phyloP scores from a whole-genome alignment of 108 stramenopile genomes.

The Cyclotella cryptica region DNA sequence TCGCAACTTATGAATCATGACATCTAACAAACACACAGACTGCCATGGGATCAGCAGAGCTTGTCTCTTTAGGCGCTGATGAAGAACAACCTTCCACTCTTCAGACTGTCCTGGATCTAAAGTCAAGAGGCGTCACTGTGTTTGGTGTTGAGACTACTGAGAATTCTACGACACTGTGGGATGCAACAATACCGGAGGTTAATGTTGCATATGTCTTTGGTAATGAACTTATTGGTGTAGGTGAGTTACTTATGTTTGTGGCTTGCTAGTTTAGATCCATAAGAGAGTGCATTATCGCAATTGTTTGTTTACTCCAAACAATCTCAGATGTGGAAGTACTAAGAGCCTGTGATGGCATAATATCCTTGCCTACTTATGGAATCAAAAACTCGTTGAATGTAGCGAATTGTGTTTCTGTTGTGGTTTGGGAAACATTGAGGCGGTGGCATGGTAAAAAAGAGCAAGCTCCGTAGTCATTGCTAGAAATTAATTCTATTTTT shows the following conservation, averaged over 20 bases:
- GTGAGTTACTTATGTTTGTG: constrained; percentile 10
- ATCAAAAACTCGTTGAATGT: constrained; percentile 67
- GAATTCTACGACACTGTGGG: constrained; percentile 54
- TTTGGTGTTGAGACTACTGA: constrained; percentile 62
- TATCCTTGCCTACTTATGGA: constrained; percentile 62
- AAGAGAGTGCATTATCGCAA: neutral
- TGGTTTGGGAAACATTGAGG: constrained; percentile 61
- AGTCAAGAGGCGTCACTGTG: constrained; percentile 47
- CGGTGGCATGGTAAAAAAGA: constrained; percentile 12
- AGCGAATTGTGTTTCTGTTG: constrained; percentile 62
- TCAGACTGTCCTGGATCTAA: constrained; percentile 54
- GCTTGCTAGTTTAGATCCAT: too few species aligned
- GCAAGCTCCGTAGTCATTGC: too few species aligned
- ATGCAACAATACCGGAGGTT: constrained; percentile 40
- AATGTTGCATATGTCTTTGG: constrained; percentile 62
- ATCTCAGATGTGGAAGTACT: constrained; percentile 46
- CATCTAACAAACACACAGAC: constrained; percentile 34
- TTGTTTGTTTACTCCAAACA: neutral
- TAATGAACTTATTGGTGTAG: constrained; percentile 67
- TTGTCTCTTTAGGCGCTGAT: constrained; percentile 37
- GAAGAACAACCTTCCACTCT: constrained; percentile 38
- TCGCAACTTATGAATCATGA: neutral
- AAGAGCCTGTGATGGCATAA: constrained; percentile 52
- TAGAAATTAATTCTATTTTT: too few species aligned
- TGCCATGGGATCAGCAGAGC: constrained; percentile 62